Base-by-base conservation (phyloP, 2,329 filamentous ascomycete genomes). In the Diaporthe sp. region DNA sequence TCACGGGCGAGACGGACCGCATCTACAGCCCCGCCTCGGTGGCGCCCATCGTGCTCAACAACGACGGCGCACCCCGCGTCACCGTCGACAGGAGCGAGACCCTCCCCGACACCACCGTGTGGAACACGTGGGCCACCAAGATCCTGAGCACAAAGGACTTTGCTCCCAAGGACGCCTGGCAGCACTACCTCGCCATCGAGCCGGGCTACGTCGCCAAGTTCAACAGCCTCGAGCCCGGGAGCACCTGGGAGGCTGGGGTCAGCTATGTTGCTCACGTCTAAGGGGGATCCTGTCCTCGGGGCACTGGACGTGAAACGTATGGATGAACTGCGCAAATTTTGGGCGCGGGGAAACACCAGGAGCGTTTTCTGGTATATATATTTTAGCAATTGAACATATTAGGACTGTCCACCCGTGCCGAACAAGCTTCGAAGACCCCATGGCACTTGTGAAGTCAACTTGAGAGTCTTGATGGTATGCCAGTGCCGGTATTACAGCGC, bases 111-210 rank as follows among this genome's bases (percentile, higher is more conserved):
- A 57, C 65, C 25, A 68, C 60, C n/a, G 19, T 73, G 10, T 73
- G 72, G 72, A 73, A 73, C 72, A 68, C 31, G 28, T 73, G 72
- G 72, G 49, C 72, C 22, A 58, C 46, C 25, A 73, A 73, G 60
- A 73, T 73, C 60, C 49, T 34, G 9, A 44, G 8, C 28, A 39
- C 49, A 1, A 39, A 51, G 17, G 72, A 73, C 39, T 68, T 73
- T 12, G 72, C 60, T 12, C 72, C 72, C 25, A 73, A 73, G 61
- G 58, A 67, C 28, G 72, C 72, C 5, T 73, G 72, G 72, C 72
- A 73, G 60, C 34, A 49, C 28, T 73, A 73, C 39, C 49, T 73
- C 3, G 72, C 72, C 31, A 67, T 73, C 61, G 72, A 73, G 51
- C 72, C 72, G 5, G 72, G 72, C 0, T 68, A 53, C 15, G 60